Conservation (phyloP, 2,329 filamentous ascomycete genomes). For the Spiromastix sp. region DNA sequence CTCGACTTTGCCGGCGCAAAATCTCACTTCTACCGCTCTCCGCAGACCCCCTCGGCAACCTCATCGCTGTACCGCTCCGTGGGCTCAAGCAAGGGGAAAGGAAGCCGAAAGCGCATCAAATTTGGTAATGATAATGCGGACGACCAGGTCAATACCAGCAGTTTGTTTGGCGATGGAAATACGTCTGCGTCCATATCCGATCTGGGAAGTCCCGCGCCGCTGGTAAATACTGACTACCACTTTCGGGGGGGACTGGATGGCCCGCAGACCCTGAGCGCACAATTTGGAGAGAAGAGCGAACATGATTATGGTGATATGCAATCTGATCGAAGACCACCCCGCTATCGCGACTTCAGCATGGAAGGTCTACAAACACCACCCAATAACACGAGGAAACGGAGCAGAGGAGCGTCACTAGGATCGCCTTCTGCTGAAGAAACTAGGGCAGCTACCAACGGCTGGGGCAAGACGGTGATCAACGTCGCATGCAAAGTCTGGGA, state of each 20-base stretch:
- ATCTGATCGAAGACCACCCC: conserved; percentile 32
- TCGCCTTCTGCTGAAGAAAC: neutral
- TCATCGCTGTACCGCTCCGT: conserved; percentile 28
- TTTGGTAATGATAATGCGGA: conserved; percentile 9
- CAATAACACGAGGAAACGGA: conserved; percentile 9
- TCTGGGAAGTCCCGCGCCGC: conserved; percentile 24
- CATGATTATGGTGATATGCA: conserved; percentile 20
- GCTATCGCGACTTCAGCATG: conserved; percentile 23
- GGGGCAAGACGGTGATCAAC: conserved; percentile 26
- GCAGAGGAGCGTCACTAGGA: conserved; percentile 4
- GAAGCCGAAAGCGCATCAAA: conserved; percentile 11
- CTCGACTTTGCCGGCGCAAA: conserved; percentile 28
- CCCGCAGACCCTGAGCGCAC: conserved; percentile 16
- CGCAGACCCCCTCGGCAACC: conserved; percentile 25
- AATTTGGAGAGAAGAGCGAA: conserved; percentile 13
- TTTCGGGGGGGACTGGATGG: conserved; percentile 25
- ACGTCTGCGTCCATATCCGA: conserved; percentile 13
- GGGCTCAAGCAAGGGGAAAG: conserved; percentile 10
- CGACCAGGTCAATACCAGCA: neutral
- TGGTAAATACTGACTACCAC: conserved; percentile 30
- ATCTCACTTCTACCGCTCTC: conserved; percentile 28
- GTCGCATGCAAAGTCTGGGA: conserved; percentile 65
- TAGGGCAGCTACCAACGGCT: conserved; percentile 7
- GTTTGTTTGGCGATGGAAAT: conserved; percentile 1
- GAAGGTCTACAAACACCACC: neutral